A percentile compares a stretch with the other conserved stretches of the same genome.
Evolutionary conservation across 2,329 filamentous ascomycete genomes (phyloP).

Genomic region (Colletotrichum sp.): DNA sequence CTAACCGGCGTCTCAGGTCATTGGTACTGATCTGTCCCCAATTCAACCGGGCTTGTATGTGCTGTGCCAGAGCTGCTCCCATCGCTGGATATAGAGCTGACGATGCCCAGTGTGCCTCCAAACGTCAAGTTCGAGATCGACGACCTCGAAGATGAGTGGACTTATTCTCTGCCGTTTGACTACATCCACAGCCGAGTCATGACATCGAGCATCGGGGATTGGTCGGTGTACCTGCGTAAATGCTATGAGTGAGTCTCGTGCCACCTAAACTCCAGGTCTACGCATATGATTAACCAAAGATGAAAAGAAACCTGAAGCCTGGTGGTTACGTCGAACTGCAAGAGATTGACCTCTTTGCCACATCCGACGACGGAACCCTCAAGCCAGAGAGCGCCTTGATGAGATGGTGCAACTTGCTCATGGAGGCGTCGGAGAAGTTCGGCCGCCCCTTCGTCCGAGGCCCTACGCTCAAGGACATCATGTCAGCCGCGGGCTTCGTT

Average conservation of each 20-base stretch:
- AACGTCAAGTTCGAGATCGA: background rate
- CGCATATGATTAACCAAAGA: background rate
- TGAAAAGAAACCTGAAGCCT: background rate
- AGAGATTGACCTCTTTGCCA: background rate
- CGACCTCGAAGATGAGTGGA: background rate
- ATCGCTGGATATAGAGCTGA: rapidly evolving
- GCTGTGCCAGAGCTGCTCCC: background rate
- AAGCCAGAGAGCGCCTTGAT: slow-evolving; percentile 23
- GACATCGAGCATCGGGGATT: background rate
- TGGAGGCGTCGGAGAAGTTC: slow-evolving; percentile 31
- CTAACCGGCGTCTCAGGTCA: background rate
- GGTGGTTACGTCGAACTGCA: background rate
- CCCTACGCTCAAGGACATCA: slow-evolving; percentile 40
- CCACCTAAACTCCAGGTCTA: background rate
- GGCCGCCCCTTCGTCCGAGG: slow-evolving; percentile 37
- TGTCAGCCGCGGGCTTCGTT: slow-evolving; percentile 48
- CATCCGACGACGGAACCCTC: background rate
- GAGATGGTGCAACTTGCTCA: slow-evolving; percentile 27
- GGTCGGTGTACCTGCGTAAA: background rate
- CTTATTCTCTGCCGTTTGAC: background rate
- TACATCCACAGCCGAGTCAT: background rate
- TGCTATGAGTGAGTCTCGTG: background rate
- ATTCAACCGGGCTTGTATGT: background rate
- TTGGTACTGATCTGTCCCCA: background rate
- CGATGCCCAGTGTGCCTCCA: background rate